A percentile compares a stretch with the other conserved stretches of the same genome.
phyloP scores from a whole-genome alignment of 352 stramenopile genomes.

The Plasmopara muralis region DNA sequence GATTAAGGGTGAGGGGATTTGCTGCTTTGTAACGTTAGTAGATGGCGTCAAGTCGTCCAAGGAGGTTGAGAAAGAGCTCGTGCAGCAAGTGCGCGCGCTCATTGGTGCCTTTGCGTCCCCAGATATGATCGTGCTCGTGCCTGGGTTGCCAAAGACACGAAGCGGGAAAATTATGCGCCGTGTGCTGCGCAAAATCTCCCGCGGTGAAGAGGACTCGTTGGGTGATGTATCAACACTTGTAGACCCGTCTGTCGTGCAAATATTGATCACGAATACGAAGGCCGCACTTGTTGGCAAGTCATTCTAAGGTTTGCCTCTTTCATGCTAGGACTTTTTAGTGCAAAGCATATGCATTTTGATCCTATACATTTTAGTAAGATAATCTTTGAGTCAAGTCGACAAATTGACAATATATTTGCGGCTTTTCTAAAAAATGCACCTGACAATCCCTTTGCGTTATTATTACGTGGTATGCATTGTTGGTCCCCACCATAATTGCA shows the following conservation, averaged over 20 bases:
- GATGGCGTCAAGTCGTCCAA: conserved; percentile 65
- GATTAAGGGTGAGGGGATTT: conserved; percentile 96
- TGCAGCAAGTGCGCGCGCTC: conserved; percentile 76
- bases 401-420: no score
- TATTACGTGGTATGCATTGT: no score
- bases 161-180: conserved; percentile 98
- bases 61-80: conserved; percentile 58
- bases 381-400: no score
- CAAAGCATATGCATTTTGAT: no score
- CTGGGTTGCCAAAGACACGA: conserved; percentile 91
- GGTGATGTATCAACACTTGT: conserved; percentile 95
- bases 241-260: conserved; percentile 93
- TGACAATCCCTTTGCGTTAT: no score
- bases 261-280: conserved; percentile 89
- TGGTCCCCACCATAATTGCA: no score
- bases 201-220: conserved; percentile 90
- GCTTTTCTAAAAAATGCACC: no score
- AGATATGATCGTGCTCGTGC: conserved; percentile 91
- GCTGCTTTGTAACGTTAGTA: conserved; percentile 90
- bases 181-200: conserved; percentile 97
- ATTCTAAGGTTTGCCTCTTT: conserved; percentile 34
- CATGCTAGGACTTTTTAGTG: no score
- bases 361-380: no score
- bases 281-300: conserved; percentile 56
- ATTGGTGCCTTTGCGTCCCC: conserved; percentile 96